Evolutionary conservation across 495 filamentous ascomycete genomes (phyloP).

Genomic region (Sporormia fimetaria): DNA sequence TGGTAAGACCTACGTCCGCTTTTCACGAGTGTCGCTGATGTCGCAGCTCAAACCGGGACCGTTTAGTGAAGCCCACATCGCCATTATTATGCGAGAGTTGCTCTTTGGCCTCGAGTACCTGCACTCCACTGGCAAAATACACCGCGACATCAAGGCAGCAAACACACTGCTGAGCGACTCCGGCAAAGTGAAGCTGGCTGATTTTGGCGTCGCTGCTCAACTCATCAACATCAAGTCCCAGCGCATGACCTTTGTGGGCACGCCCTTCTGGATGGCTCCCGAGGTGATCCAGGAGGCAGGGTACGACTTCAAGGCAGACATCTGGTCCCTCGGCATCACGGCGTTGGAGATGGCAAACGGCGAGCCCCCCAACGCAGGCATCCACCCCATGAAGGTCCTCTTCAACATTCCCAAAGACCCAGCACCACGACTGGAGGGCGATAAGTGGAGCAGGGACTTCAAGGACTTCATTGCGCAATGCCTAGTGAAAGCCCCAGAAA

Average conservation of each 20-base stretch:
- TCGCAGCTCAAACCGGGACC: conserved; percentile 80
- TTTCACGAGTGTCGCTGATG: too few species aligned
- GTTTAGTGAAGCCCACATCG: conserved; percentile 84
- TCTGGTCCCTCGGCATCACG: conserved; percentile 95
- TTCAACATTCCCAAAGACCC: conserved; percentile 91
- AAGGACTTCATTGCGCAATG: conserved; percentile 88
- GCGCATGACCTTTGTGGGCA: conserved; percentile 97
- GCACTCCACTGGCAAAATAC: conserved; percentile 89
- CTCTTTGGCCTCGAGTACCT: conserved; percentile 86
- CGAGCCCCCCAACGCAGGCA: conserved; percentile 81
- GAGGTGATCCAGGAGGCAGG: conserved; percentile 96
- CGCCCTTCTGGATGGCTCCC: conserved; percentile 98
- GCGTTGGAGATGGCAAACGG: conserved; percentile 88
- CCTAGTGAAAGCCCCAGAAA: conserved; percentile 79
- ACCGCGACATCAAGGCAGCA: conserved; percentile 87
- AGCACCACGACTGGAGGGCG: conserved; percentile 74
- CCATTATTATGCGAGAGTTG: conserved; percentile 86
- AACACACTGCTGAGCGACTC: conserved; percentile 86
- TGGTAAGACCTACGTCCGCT: too few species aligned
- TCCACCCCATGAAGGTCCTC: conserved; percentile 97
- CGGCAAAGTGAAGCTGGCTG: conserved; percentile 84
- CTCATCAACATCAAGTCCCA: conserved; percentile 96
- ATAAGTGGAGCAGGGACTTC: conserved; percentile 74
- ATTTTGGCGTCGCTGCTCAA: conserved; percentile 96
- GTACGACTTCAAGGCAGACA: conserved; percentile 95